phyloP scores from a whole-genome alignment of 202 grass and related monocot genomes.

The Cymbopogon flexuosus region DNA sequence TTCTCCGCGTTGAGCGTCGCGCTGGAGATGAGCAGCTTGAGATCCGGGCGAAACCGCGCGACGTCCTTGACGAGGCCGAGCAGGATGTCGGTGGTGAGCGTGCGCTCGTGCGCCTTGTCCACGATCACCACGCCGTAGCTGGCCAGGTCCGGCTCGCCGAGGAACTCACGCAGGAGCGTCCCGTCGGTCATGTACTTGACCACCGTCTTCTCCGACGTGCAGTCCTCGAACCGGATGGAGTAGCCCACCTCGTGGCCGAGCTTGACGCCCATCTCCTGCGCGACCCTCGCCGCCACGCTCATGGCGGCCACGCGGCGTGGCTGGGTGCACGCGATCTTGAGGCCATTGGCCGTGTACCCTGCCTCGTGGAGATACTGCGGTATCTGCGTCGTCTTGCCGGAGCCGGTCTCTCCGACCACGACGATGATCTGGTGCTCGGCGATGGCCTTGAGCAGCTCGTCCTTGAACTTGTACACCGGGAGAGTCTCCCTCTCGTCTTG shows the following conservation, averaged over 20 bases:
- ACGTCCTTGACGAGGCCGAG: slow-evolving; percentile 61
- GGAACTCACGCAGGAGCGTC: slow-evolving; percentile 46
- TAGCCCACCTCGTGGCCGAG: slow-evolving; percentile 60
- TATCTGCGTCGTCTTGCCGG: slow-evolving; percentile 62
- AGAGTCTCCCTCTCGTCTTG: slow-evolving; percentile 43
- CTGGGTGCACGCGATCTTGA: slow-evolving; percentile 52
- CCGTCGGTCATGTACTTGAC: slow-evolving; percentile 67
- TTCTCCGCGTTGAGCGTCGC: slow-evolving; percentile 44
- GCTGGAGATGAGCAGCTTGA: slow-evolving; percentile 49
- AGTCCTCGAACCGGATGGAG: slow-evolving; percentile 67
- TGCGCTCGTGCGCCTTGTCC: slow-evolving; percentile 59
- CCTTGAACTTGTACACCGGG: slow-evolving; percentile 38
- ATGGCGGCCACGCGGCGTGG: slow-evolving; percentile 55
- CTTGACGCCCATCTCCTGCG: slow-evolving; percentile 53
- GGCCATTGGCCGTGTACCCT: slow-evolving; percentile 26
- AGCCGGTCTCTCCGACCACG: slow-evolving; percentile 43
- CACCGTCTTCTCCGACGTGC: slow-evolving; percentile 49
- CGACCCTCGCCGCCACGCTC: slow-evolving; percentile 51
- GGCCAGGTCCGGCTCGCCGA: slow-evolving; percentile 44
- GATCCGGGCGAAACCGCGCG: slow-evolving; percentile 23
- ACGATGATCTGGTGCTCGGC: slow-evolving; percentile 36
- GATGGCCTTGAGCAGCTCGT: slow-evolving; percentile 38
- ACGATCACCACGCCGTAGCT: slow-evolving; percentile 52
- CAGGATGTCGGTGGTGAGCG: slow-evolving; percentile 46
- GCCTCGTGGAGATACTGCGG: slow-evolving; percentile 54